Evolutionary conservation across 2,329 filamentous ascomycete species (phyloP).

Genomic region (Colletotrichum salicis): DNA sequence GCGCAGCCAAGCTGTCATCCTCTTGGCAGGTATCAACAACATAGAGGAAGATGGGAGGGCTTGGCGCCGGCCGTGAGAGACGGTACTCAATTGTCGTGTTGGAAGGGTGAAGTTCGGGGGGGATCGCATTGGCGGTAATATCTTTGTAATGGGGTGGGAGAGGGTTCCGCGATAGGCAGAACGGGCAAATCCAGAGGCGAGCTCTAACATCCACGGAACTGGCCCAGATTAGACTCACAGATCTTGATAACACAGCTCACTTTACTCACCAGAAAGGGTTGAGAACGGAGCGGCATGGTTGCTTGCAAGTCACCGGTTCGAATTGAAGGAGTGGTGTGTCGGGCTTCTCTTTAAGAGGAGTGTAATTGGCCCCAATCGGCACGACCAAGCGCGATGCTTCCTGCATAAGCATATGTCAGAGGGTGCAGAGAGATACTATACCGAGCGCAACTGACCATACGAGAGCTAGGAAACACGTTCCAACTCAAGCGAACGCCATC

Average conservation of each 20-base stretch:
- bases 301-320: conserved; percentile 96
- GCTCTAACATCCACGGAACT: conserved; percentile 87
- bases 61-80: conserved; percentile 83
- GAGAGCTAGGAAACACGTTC: conserved; percentile 98
- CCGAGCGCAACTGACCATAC: conserved; percentile 75
- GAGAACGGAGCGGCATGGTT: conserved; percentile 92
- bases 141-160: conserved; percentile 90
- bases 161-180: conserved; percentile 85
- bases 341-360: conserved; percentile 92
- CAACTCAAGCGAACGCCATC: conserved; percentile 97
- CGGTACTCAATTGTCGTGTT: conserved; percentile 94
- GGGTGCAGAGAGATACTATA: neutral
- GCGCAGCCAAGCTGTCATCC: conserved; percentile 82
- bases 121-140: conserved; percentile 84
- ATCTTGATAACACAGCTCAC: neutral
- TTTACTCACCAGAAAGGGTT: conserved; percentile 90
- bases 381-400: conserved; percentile 95
- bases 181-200: conserved; percentile 88
- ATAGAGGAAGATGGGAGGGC: conserved; percentile 86
- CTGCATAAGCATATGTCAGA: conserved; percentile 56
- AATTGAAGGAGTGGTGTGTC: conserved; percentile 91
- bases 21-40: conserved; percentile 91
- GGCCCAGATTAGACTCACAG: conserved; percentile 11
- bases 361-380: conserved; percentile 95
- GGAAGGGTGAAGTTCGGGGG: conserved; percentile 81